These are phyloP conservation scores for Rubus parviflorus DNA, from an alignment of 306 rosid genomes.

Conservation along the genomic window DNA sequence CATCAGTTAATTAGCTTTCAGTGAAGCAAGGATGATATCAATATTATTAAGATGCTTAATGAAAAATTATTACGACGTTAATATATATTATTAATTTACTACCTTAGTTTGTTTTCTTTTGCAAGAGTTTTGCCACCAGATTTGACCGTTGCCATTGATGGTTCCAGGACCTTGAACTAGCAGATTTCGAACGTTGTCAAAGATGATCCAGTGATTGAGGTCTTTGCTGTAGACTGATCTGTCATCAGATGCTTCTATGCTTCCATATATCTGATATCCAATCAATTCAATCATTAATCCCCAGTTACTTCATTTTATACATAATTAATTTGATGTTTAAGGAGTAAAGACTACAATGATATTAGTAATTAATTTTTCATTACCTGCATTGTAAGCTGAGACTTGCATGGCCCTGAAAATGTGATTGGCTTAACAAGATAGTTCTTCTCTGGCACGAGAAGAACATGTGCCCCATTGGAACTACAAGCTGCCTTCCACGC, in stretches of 20 bases:
- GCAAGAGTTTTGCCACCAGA: conserved; percentile 87
- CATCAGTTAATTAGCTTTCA: background rate
- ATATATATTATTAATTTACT: conserved; percentile 14
- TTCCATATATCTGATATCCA: conserved; percentile 53
- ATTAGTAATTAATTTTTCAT: background rate
- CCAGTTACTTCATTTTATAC: background rate
- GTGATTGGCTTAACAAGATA: conserved; percentile 60
- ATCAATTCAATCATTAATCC: background rate
- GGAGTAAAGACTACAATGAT: background rate
- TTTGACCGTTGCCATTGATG: conserved; percentile 70
- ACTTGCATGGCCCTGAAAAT: conserved; percentile 78
- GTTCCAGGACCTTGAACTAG: conserved; percentile 64
- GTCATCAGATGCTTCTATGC: conserved; percentile 52
- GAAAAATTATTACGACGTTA: background rate
- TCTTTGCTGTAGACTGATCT: conserved; percentile 47
- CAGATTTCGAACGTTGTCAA: conserved; percentile 38
- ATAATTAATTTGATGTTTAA: background rate
- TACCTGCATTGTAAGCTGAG: conserved; percentile 51
- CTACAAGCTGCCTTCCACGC: conserved; percentile 72
- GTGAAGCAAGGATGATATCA: background rate
- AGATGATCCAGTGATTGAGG: conserved; percentile 49
- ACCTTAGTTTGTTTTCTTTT: conserved; percentile 47
- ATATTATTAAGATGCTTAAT: background rate
- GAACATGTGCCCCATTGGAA: conserved; percentile 26
- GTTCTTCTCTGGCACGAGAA: conserved; percentile 44